Percentiles rank a stretch among this genome's conserved stretches.
phyloP scores from a whole-genome alignment of 371 early-diverging fungal species.

The Mortierella sp. region DNA sequence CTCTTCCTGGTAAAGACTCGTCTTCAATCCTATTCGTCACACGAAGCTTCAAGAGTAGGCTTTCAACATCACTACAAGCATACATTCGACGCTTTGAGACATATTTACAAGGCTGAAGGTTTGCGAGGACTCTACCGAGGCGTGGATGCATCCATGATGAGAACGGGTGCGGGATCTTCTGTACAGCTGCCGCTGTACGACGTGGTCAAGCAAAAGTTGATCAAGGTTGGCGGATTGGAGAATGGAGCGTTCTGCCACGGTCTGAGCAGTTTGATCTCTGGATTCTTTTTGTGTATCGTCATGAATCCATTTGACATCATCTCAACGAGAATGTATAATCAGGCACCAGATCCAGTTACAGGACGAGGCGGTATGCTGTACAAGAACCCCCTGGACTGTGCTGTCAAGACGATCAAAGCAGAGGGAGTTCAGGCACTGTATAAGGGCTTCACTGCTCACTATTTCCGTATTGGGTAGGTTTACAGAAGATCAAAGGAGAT shows the following conservation, averaged over 20 bases:
- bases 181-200: constrained; percentile 95
- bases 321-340: constrained; percentile 96
- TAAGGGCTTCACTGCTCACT: constrained; percentile 95
- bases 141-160: constrained; percentile 89
- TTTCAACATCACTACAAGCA: constrained; percentile 90
- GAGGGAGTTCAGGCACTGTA: constrained; percentile 92
- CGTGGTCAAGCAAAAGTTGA: constrained; percentile 77
- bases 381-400: constrained; percentile 84
- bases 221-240: constrained; percentile 70
- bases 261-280: constrained; percentile 84
- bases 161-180: constrained; percentile 92
- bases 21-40: constrained; percentile 87
- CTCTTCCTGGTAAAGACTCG: constrained; percentile 96
- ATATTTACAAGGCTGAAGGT: constrained; percentile 77
- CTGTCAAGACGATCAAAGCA: constrained; percentile 82
- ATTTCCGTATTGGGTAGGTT: constrained; percentile 90
- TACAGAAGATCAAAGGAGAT: no score
- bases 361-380: constrained; percentile 79
- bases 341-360: constrained; percentile 76
- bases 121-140: constrained; percentile 90
- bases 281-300: constrained; percentile 87
- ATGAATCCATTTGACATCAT: constrained; percentile 99
- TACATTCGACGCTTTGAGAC: constrained; percentile 71
- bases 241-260: constrained; percentile 81
- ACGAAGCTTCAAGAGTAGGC: constrained; percentile 82